These are phyloP conservation scores for Fusarium torulosum DNA, from an alignment of 2,329 filamentous ascomycete species.

Conservation along the genomic window DNA sequence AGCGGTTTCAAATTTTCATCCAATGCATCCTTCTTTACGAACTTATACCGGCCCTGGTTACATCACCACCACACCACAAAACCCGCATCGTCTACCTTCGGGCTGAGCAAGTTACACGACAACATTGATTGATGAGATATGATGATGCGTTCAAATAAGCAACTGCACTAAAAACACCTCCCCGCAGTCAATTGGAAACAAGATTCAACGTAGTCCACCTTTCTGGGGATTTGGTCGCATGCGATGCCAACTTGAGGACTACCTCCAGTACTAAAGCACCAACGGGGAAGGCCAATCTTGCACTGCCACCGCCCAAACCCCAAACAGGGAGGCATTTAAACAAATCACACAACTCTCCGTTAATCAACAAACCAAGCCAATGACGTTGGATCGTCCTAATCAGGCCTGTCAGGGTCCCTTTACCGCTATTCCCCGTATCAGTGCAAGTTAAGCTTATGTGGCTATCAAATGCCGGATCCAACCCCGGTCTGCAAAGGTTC, in stretches of 20 bases:
- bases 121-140: not conserved
- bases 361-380: not conserved
- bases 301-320: conserved; percentile 35
- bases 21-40: not conserved
- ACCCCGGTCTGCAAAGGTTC: conserved; percentile 14
- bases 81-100: not conserved
- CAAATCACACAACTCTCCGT: conserved; percentile 15
- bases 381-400: too few relatives aligned
- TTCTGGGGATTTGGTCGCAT: conserved; percentile 10
- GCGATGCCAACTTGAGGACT: conserved; percentile 12
- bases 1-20: not conserved
- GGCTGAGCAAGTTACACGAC: not conserved
- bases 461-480: conserved; percentile 28
- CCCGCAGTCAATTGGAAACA: not conserved
- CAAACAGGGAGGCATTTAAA: conserved; percentile 11
- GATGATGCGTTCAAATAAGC: conserved; percentile 27
- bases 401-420: conserved; percentile 21
- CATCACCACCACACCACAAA: not conserved
- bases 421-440: conserved; percentile 38
- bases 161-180: conserved; percentile 23
- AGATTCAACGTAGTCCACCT: not conserved
- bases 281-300: not conserved
- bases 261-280: not conserved
- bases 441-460: conserved; percentile 16
- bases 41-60: too few relatives aligned